These are phyloP conservation scores for Talaromyces sp. DNA, from an alignment of 2,329 filamentous ascomycete genomes.

Conservation along the genomic window DNA sequence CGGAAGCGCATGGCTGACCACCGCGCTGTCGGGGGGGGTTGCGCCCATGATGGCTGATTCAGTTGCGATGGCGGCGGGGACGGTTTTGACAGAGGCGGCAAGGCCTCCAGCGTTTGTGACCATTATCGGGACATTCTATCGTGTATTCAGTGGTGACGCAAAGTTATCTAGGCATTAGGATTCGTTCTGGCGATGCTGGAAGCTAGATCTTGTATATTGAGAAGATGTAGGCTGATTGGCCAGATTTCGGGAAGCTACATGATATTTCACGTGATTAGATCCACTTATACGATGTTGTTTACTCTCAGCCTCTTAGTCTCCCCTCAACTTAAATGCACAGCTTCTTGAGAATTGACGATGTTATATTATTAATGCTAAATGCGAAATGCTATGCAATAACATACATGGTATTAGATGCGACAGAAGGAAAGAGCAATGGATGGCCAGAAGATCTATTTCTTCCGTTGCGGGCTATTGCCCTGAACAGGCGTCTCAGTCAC, in stretches of 20 bases:
- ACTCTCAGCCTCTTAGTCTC: background rate
- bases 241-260: background rate
- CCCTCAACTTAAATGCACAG: background rate
- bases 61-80: background rate
- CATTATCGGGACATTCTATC: slow-evolving; percentile 37
- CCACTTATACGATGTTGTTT: background rate
- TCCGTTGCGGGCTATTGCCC: slow-evolving; percentile 2
- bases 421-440: background rate
- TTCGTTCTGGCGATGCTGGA: background rate
- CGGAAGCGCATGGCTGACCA: slow-evolving; percentile 56
- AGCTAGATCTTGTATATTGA: background rate
- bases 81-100: slow-evolving; percentile 25
- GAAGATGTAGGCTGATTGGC: slow-evolving; percentile 4
- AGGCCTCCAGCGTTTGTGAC: slow-evolving; percentile 31
- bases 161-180: background rate
- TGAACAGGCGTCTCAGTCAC: slow-evolving; percentile 23
- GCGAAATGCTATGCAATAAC: background rate
- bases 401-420: slow-evolving; percentile 10
- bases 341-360: background rate
- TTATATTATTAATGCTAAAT: background rate
- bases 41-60: slow-evolving; percentile 7
- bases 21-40: slow-evolving; percentile 24
- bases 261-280: background rate
- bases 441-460: background rate
- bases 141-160: background rate